A percentile compares a stretch with the other conserved stretches of the same genome.
These are phyloP conservation scores for Aspergillus ochraceoroseus DNA, from an alignment of 2,329 filamentous ascomycete genomes.

Conservation along the genomic window DNA sequence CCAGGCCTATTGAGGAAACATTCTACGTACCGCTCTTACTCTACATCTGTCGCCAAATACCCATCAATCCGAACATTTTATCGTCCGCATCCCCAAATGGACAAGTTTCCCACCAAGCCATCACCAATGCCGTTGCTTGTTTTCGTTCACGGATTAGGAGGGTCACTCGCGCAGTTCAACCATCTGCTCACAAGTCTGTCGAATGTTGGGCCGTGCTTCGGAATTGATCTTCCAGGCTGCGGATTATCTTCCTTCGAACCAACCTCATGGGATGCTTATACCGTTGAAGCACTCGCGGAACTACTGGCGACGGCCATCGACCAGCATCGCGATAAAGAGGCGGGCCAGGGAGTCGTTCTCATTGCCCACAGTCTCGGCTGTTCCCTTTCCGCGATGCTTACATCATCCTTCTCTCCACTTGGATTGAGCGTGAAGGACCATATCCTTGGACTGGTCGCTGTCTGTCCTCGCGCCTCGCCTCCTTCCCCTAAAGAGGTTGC, in stretches of 20 bases:
- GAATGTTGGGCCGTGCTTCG: slow-evolving; percentile 76
- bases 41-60: slow-evolving; percentile 66
- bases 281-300: slow-evolving; percentile 66
- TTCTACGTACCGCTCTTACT: slow-evolving; percentile 66
- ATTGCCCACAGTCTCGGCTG: slow-evolving; percentile 90
- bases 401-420: slow-evolving; percentile 55
- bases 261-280: slow-evolving; percentile 71
- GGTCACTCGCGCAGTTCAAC: slow-evolving; percentile 82
- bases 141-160: slow-evolving; percentile 90
- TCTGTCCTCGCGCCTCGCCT: slow-evolving; percentile 71
- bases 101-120: slow-evolving; percentile 69
- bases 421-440: slow-evolving; percentile 54
- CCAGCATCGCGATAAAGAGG: slow-evolving; percentile 61
- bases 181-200: slow-evolving; percentile 74
- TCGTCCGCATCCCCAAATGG: slow-evolving; percentile 73
- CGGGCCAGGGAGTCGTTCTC: slow-evolving; percentile 67
- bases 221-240: slow-evolving; percentile 86
- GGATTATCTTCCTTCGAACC: slow-evolving; percentile 73
- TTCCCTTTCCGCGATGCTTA: slow-evolving; percentile 67
- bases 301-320: slow-evolving; percentile 71
- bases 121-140: slow-evolving; percentile 76
- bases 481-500: slow-evolving; percentile 51
- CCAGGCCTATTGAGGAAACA: slow-evolving; percentile 75
- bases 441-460: slow-evolving; percentile 70
- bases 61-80: slow-evolving; percentile 76